phyloP scores from a whole-genome alignment of 2,329 filamentous ascomycete genomes.

The Fusarium mexicanum region DNA sequence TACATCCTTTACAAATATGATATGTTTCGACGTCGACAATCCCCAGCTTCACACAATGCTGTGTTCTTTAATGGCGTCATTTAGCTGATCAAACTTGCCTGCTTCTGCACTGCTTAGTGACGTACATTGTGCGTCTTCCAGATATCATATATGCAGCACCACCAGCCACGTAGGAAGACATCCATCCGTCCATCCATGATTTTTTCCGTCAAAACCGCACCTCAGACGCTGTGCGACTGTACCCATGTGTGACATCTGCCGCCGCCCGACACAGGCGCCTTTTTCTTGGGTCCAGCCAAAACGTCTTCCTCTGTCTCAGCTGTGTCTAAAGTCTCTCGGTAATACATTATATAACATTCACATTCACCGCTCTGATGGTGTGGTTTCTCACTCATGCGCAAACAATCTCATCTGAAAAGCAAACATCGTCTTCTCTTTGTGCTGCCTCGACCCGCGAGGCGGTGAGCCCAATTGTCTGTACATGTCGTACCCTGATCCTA shows the following conservation, averaged over 20 bases:
- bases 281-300: conserved; percentile 19
- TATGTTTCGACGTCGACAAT: neutral
- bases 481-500: conserved; percentile 28
- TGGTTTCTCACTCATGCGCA: neutral
- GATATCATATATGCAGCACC: conserved; percentile 18
- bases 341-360: conserved; percentile 29
- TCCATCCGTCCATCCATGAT: conserved; percentile 2
- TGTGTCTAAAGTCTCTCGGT: neutral
- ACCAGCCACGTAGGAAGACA: conserved; percentile 26
- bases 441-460: conserved; percentile 33
- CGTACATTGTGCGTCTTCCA: conserved; percentile 11
- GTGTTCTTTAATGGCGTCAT: neutral
- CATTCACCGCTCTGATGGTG: conserved; percentile 26
- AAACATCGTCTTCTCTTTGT: conserved; percentile 28
- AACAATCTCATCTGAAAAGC: neutral
- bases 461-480: conserved; percentile 31
- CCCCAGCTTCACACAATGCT: neutral
- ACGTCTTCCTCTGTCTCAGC: conserved; percentile 9
- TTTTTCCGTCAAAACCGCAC: conserved; percentile 19
- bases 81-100: neutral
- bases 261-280: conserved; percentile 11
- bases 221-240: neutral
- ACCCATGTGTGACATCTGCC: neutral
- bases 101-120: conserved; percentile 15
- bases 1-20: neutral